A percentile compares a stretch with the other conserved stretches of the same genome.
These are phyloP conservation scores for Pythium periplocum DNA, from an alignment of 352 stramenopile species.

Conservation along the genomic window DNA sequence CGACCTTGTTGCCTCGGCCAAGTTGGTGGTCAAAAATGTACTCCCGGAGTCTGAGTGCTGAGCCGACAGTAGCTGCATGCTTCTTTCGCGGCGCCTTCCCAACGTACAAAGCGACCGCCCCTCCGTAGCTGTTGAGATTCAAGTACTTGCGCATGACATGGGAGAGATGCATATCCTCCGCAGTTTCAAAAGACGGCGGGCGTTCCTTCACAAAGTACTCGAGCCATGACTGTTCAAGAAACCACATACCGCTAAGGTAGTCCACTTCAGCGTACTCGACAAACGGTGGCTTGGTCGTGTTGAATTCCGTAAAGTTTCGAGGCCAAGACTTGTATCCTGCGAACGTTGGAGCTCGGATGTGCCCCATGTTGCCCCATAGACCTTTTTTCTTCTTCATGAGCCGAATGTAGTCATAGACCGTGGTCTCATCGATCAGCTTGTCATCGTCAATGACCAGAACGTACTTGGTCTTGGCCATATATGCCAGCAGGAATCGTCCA, in stretches of 20 bases:
- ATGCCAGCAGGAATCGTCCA: conserved; percentile 20
- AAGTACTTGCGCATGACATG: conserved; percentile 64
- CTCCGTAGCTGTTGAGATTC: conserved; percentile 58
- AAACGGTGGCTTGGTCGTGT: neutral
- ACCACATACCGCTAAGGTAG: conserved; percentile 66
- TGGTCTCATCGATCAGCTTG: conserved; percentile 16
- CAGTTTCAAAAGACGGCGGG: conserved; percentile 38
- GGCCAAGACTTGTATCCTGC: conserved; percentile 52
- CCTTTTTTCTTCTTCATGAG: conserved; percentile 24
- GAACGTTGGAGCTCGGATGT: conserved; percentile 35
- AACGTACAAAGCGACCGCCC: conserved; percentile 26
- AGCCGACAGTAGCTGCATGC: conserved; percentile 38
- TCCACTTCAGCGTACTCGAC: conserved; percentile 42
- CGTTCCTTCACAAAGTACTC: conserved; percentile 63
- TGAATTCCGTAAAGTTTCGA: conserved; percentile 20
- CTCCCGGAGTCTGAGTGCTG: conserved; percentile 43
- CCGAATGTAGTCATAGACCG: conserved; percentile 15
- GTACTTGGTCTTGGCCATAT: conserved; percentile 25
- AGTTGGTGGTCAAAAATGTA: conserved; percentile 58
- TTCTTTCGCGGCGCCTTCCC: conserved; percentile 29
- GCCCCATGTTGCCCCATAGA: conserved; percentile 48
- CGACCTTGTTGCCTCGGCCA: conserved; percentile 55
- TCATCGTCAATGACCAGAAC: conserved; percentile 8
- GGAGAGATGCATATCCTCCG: conserved; percentile 59
- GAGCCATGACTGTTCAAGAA: conserved; percentile 53